Base-by-base conservation (phyloP, 176 grass and related monocot genomes). In the Aegilops tauschii region DNA sequence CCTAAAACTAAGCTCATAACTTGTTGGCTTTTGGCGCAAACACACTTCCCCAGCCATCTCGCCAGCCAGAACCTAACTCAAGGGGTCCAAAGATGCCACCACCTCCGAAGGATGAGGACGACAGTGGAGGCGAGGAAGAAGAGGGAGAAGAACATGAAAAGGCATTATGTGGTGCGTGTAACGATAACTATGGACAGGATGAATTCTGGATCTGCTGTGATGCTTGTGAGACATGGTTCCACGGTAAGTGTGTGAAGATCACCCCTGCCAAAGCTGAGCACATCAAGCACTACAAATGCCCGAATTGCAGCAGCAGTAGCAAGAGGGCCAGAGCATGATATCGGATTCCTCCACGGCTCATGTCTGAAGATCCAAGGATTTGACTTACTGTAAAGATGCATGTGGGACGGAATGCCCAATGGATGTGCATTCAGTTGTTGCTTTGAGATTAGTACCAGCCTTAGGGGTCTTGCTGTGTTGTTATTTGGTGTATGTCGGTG, bases 151-250 rank as follows among this genome's bases (percentile, higher is more conserved):
- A 98, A 29, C 95, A 98, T 59, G 93, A 92, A 36, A 95, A 90
- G 27, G 90, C 95, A 14, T 72, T 98, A 47, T 98, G 95, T 49
- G 95, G 95, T 85, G 88, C 93, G 9, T 95, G 95, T 65, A 93
- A 93, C 10, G 95, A 97, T 66, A 97, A 95, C 65, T 95, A 95
- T 3, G 93, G 89, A 36, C 87, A 90, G 40, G 95, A 95, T 54
- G 93, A 98, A 61, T 98, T 98, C 69, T 98, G 96, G 96, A 98
- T 98, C 81, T 98, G 96, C 20, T 98, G 95, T 75, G 95, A 98
- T 81, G 81, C 88, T 27, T 98, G 95, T 2, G 95, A 98, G 78
- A 93, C 87, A 74, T 98, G 95, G 95, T 98, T 95, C 87, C 93
- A 98, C 76, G 95, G 95, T 16, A 98, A 98, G 81, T 98, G 95